Evolutionary conservation across 495 filamentous ascomycete genomes (phyloP).

Genomic region (Tuber calosporum): DNA sequence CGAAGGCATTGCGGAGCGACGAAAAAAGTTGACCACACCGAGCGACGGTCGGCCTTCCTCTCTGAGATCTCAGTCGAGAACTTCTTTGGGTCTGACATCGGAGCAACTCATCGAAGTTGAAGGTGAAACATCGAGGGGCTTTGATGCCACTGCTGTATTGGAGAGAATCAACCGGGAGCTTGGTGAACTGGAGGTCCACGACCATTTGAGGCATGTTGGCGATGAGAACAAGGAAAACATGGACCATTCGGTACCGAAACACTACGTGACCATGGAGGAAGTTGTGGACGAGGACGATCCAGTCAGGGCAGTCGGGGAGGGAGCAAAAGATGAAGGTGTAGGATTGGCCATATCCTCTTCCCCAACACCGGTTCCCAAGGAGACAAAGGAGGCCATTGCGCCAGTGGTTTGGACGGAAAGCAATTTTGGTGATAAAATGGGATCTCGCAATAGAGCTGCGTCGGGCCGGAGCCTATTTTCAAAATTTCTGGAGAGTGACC

Average conservation of each 20-base stretch:
- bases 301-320: neutral
- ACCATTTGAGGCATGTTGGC: constrained; percentile 6
- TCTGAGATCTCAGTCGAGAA: constrained; percentile 16
- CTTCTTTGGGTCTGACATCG: constrained; percentile 22
- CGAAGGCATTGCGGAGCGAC: constrained; percentile 13
- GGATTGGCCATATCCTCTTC: constrained; percentile 26
- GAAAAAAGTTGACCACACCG: constrained; percentile 11
- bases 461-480: neutral
- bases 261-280: constrained; percentile 34
- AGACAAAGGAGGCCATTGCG: constrained; percentile 21
- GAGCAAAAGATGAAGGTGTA: constrained; percentile 20
- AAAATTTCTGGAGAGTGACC: constrained; percentile 12
- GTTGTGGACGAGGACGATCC: constrained; percentile 33
- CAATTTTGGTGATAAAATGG: neutral
- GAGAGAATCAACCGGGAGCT: constrained; percentile 38
- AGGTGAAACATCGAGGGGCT: constrained; percentile 7
- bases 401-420: neutral
- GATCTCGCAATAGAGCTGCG: constrained; percentile 7
- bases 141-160: constrained; percentile 28
- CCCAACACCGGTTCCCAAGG: constrained; percentile 9
- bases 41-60: constrained; percentile 4
- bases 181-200: constrained; percentile 28
- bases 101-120: constrained; percentile 34
- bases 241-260: constrained; percentile 20
- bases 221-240: constrained; percentile 38